Evolutionary conservation across 345 rosid species (phyloP), one percentile per base, ranked within the genome.

Genomic region (Anastatica hierochuntica): DNA sequence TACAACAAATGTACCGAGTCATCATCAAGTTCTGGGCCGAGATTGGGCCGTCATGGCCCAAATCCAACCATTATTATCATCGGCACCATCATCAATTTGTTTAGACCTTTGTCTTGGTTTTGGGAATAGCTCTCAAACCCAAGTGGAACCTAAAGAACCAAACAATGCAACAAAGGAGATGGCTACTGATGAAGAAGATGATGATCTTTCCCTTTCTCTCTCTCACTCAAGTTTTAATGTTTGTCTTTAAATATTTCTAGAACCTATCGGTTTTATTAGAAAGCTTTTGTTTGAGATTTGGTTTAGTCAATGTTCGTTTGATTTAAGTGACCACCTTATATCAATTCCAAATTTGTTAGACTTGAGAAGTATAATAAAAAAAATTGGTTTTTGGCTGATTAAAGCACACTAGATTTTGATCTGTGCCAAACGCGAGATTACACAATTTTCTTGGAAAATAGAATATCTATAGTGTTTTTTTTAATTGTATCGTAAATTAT

Each of bases 131-230:
- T 40, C 21, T 1, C 9, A 33, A 41, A 5, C 8, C 19, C 55
- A 55, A 39, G 0, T 13, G 0, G 7, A 6, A 0, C 10, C 31
- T 8, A 20, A 26, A n/a, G 21, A 56, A 36, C 21, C 20, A 15
- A 21, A 3, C 1, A 0, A 27, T 27, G 33, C 31, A 44, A 18
- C 4, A 0, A 7, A 41, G 4, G 50, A 43, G 13, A 42, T 18
- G 7, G 23, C 1, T 17, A 29, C 0, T 20, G 29, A n/a, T 6
- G 12, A 14, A 15, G 12, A 46, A 37, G 6, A 14, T 45, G 44
- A 43, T 23, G 57, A 14, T 9, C 36, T 6, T 63, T 46, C 42
- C 0, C 42, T 54, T 45, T 44, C 47, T 49, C 56, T 49, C 56
- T 64, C 2, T 56, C 45, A 7, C 37, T 64, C 15, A 30, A 19